Percentiles rank a stretch among this genome's conserved stretches.
Evolutionary conservation across 257 asterid species (phyloP).

Genomic region (Solanum neorickii): DNA sequence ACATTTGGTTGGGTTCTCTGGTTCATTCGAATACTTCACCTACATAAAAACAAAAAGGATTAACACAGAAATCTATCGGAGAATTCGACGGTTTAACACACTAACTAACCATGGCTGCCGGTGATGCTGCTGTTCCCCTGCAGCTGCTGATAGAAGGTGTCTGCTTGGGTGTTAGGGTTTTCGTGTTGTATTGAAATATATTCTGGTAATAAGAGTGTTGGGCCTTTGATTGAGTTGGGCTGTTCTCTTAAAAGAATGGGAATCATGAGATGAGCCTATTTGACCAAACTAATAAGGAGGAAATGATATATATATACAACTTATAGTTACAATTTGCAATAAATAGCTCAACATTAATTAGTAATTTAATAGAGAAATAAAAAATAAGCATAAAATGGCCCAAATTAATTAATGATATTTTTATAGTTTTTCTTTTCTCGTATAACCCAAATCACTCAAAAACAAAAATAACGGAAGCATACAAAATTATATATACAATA

Average conservation of each 20-base stretch:
- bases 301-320: no score
- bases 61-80: not conserved
- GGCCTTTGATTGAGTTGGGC: not conserved
- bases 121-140: not conserved
- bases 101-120: not conserved
- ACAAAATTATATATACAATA: no score
- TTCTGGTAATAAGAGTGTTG: not conserved
- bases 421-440: no score
- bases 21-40: constrained; percentile 83
- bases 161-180: not conserved
- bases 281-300: no score
- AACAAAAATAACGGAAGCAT: no score
- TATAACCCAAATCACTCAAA: no score
- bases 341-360: no score
- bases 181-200: not conserved
- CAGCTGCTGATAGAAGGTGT: not conserved
- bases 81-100: not conserved
- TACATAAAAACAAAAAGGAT: not conserved
- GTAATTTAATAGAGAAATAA: no score
- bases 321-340: no score
- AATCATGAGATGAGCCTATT: not conserved
- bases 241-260: not conserved
- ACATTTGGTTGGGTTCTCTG: constrained; percentile 69
- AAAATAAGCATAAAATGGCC: no score
- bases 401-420: no score